Percentiles rank a stretch among this genome's conserved stretches.
Conservation (phyloP, 257 asterid species). For the Jacaranda copaia region DNA sequence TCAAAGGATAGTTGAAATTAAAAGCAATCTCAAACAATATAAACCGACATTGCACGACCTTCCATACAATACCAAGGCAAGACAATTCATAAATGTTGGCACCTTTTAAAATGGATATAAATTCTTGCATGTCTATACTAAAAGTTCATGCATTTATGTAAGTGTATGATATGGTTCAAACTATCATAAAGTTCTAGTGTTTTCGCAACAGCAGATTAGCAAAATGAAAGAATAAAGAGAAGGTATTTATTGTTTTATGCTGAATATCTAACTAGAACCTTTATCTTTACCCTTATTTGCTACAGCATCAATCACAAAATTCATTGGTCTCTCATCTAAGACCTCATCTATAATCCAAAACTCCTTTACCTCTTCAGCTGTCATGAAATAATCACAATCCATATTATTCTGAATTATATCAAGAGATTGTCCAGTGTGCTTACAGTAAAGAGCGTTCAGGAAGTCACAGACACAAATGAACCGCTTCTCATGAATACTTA, state of each 20-base stretch:
- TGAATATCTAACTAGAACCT: constrained; percentile 55
- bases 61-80: constrained; percentile 20
- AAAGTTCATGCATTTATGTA: constrained; percentile 22
- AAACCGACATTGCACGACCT: background rate
- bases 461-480: constrained; percentile 85
- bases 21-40: background rate
- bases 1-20: background rate
- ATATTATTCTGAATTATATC: constrained; percentile 70
- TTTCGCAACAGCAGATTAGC: background rate
- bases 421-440: constrained; percentile 86
- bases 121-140: background rate
- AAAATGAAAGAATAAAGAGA: constrained; percentile 15
- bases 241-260: constrained; percentile 41
- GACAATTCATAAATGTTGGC: background rate
- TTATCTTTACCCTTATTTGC: constrained; percentile 65
- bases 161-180: background rate
- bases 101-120: background rate
- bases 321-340: constrained; percentile 75
- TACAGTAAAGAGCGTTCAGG: constrained; percentile 72
- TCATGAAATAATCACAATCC: constrained; percentile 95
- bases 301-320: constrained; percentile 75
- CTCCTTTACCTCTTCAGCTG: constrained; percentile 88
- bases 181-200: background rate
- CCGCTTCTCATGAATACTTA: constrained; percentile 83
- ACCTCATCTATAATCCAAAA: constrained; percentile 95